Conservation (phyloP, 805 yeast species). For the Saturnispora gosingensis region DNA sequence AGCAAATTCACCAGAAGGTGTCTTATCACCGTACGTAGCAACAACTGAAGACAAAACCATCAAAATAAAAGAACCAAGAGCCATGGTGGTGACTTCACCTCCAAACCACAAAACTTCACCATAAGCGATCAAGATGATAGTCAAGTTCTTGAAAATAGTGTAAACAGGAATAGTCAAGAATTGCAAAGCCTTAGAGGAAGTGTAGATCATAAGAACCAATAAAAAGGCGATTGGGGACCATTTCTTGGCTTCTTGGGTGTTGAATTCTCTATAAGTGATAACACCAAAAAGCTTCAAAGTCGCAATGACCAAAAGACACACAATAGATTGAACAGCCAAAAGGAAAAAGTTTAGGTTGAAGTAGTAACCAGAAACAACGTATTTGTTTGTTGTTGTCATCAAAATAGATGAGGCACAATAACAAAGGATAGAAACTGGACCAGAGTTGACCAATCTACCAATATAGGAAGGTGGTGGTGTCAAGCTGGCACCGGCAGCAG, state of each 20-base stretch:
- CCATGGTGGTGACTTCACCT: constrained; percentile 83
- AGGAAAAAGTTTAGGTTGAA: constrained; percentile 81
- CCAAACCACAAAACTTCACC: constrained; percentile 98
- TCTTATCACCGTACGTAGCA: constrained; percentile 74
- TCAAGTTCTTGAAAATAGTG: constrained; percentile 95
- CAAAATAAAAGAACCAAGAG: constrained; percentile 75
- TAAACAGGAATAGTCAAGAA: constrained; percentile 88
- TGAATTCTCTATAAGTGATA: constrained; percentile 80
- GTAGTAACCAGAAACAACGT: constrained; percentile 67
- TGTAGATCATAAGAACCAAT: constrained; percentile 90
- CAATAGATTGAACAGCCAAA: constrained; percentile 79
- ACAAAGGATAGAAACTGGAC: constrained; percentile 60
- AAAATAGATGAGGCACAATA: constrained; percentile 92
- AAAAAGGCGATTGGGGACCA: constrained; percentile 92
- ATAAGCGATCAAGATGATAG: constrained; percentile 93
- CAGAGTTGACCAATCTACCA: constrained; percentile 37
- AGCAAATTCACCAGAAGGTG: constrained; percentile 31
- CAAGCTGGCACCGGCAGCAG: constrained; percentile 12
- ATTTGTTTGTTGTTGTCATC: constrained; percentile 97
- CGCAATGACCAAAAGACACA: constrained; percentile 67
- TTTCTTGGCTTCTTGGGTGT: constrained; percentile 81
- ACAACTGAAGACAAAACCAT: constrained; percentile 95
- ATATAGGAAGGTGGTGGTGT: constrained; percentile 14
- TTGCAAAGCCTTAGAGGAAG: constrained; percentile 91
- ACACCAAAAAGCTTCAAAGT: constrained; percentile 64